Evolutionary conservation across 2,329 filamentous ascomycete genomes (phyloP).

Genomic region (Aspergillus sp.): DNA sequence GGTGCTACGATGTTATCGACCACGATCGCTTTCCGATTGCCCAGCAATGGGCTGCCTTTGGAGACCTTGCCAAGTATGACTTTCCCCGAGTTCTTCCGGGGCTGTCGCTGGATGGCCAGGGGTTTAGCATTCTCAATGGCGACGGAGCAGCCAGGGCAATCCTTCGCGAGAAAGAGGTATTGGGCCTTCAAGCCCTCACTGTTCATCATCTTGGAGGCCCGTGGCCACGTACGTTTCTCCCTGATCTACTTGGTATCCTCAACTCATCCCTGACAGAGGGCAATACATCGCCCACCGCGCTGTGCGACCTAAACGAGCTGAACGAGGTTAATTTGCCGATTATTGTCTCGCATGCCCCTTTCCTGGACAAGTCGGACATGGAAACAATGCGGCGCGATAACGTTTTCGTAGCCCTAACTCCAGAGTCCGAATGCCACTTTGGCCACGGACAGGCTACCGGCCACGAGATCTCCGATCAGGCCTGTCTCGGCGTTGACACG

Average conservation of each 20-base stretch:
- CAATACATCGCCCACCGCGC: neutral
- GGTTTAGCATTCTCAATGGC: neutral
- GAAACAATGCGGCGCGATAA: slow-evolving; percentile 49
- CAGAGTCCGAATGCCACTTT: slow-evolving; percentile 61
- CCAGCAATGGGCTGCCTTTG: neutral
- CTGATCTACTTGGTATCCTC: neutral
- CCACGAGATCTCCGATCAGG: slow-evolving; percentile 51
- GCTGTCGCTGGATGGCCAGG: neutral
- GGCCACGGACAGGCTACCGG: slow-evolving; percentile 52
- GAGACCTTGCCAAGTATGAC: neutral
- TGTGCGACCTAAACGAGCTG: neutral
- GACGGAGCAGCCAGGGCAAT: neutral
- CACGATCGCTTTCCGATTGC: neutral
- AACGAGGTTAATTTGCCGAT: slow-evolving; percentile 3
- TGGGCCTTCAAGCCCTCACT: neutral
- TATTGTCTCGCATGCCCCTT: slow-evolving; percentile 47
- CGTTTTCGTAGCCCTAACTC: slow-evolving; percentile 58
- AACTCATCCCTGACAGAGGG: neutral
- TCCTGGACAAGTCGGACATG: slow-evolving; percentile 42
- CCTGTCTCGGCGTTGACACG: slow-evolving; percentile 55
- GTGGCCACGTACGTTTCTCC: neutral
- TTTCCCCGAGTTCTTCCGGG: neutral
- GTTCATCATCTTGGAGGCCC: slow-evolving; percentile 1
- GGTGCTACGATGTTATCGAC: slow-evolving; percentile 38
- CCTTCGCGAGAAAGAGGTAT: neutral